These are phyloP conservation scores for Acacia concinna DNA, from an alignment of 331 rosid genomes.

Conservation along the genomic window DNA sequence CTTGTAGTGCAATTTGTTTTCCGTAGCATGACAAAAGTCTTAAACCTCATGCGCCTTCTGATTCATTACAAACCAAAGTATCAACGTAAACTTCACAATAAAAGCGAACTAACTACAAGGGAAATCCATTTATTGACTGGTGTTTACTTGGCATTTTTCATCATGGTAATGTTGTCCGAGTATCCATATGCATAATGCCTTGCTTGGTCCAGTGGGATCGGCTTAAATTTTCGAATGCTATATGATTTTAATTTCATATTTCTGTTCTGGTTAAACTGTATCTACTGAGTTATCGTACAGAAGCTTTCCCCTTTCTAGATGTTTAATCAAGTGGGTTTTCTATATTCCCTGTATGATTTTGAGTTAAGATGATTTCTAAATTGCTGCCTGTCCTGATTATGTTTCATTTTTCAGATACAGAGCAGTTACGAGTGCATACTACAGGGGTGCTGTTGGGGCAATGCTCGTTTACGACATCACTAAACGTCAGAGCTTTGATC, in stretches of 20 bases:
- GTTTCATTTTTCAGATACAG: constrained; percentile 61
- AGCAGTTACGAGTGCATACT: constrained; percentile 96
- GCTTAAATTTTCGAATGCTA: neutral
- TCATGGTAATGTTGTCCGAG: neutral
- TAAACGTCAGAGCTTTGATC: constrained; percentile 84
- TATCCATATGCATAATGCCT: neutral
- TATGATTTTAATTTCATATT: neutral
- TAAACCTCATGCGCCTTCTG: neutral
- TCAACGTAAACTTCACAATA: constrained; percentile 1
- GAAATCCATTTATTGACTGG: neutral
- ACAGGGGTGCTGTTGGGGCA: constrained; percentile 97
- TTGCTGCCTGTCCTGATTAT: constrained; percentile 25
- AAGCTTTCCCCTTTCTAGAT: neutral
- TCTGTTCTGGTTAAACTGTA: neutral
- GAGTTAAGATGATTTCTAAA: constrained; percentile 1
- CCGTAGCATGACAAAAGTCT: neutral
- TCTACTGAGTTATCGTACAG: neutral
- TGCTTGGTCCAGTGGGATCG: neutral
- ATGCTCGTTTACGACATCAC: constrained; percentile 93
- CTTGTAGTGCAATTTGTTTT: constrained; percentile 11
- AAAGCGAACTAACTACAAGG: neutral
- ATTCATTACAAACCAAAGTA: constrained; percentile 16
- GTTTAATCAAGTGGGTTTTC: constrained; percentile 5
- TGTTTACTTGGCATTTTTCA: neutral
- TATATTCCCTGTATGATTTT: neutral